Evolutionary conservation across 1,284 basidiomycete genomes (phyloP), one percentile per base, ranked within the genome.

Genomic region (Porodaedalea pini): DNA sequence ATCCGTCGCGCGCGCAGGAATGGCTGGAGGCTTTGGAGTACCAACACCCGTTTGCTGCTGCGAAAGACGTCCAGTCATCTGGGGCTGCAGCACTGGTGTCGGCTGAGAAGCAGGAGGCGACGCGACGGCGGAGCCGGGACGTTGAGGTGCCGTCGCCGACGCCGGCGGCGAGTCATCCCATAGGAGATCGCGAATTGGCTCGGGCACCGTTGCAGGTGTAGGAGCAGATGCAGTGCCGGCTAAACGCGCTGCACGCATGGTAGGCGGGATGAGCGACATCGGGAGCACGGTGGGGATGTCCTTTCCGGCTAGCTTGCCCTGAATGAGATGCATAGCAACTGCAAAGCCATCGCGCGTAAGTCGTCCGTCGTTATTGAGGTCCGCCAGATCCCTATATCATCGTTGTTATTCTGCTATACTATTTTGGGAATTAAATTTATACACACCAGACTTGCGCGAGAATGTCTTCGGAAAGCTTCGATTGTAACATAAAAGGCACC

Each of bases 401-500:
- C 39, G 40, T 48, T 40, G 61, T 64, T 57, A 62, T 51, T 43
- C 39, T 58, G 51, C 57, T 54, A 40, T n/a, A 23, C 29, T 31
- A 49, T 36, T 17, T 47, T 21, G 19, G 37, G 31, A 55, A 29
- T 51, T 13, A 6, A 50, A 52, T 29, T 19, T 47, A 32, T 19
- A 65, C 88, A 59, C 66, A 95, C 96, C 97, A 99, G 54, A 99
- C 79, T 66, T 86, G 89, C 15, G 97, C 97, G 25, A 99, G 79
- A 17, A 85, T 80, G 17, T 88, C 85, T 63, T 93, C 92, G 3
- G 88, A 81, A 40, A 99, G 75, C 59, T 93, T 89, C 52, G 94
- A 96, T 71, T 95, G 88, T 61, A 97, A 74, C 87, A 99, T 92
- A 73, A 99, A 99, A 3, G 93, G 93, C 0, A 98, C 97, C 3